Percentiles rank a stretch among this genome's conserved stretches.
Evolutionary conservation across 2,329 filamentous ascomycete species (phyloP).

Genomic region (Microthyrium microscopicum): DNA sequence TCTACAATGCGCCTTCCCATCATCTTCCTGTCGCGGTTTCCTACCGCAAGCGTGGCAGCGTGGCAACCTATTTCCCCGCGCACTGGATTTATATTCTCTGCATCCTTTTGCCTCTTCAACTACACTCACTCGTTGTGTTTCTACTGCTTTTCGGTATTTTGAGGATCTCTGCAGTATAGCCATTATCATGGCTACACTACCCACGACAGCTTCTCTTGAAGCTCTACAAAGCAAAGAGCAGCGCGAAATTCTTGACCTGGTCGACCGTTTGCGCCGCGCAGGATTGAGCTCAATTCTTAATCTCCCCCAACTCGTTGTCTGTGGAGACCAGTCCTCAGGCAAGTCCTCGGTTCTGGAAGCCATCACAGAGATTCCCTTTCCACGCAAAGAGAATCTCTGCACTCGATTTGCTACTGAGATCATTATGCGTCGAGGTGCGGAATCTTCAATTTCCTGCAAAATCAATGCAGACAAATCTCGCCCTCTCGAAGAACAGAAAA

Average conservation of each 20-base stretch:
- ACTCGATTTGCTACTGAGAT: conserved; percentile 11
- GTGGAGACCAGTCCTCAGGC: conserved; percentile 13
- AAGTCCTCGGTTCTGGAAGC: conserved; percentile 12
- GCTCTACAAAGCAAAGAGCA: conserved; percentile 30
- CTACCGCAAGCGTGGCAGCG: no score
- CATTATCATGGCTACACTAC: background rate
- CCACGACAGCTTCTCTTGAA: conserved; percentile 19
- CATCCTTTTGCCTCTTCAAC: background rate
- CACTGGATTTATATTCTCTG: no score
- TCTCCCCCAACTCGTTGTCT: conserved; percentile 12
- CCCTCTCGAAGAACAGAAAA: background rate
- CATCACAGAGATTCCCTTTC: conserved; percentile 8
- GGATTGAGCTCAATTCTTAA: background rate
- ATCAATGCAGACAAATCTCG: background rate
- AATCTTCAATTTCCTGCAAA: background rate
- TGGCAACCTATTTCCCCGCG: no score
- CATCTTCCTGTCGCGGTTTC: no score
- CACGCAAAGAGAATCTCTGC: conserved; percentile 9
- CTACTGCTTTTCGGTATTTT: background rate
- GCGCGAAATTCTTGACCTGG: conserved; percentile 13
- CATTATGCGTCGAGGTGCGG: conserved; percentile 22
- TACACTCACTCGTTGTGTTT: background rate
- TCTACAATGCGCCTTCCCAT: no score
- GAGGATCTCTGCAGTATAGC: background rate
- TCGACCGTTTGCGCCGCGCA: conserved; percentile 1